Percentiles rank a stretch among this genome's conserved stretches.
phyloP scores from a whole-genome alignment of 2,329 filamentous ascomycete genomes.

The Aspergillus jensenii region DNA sequence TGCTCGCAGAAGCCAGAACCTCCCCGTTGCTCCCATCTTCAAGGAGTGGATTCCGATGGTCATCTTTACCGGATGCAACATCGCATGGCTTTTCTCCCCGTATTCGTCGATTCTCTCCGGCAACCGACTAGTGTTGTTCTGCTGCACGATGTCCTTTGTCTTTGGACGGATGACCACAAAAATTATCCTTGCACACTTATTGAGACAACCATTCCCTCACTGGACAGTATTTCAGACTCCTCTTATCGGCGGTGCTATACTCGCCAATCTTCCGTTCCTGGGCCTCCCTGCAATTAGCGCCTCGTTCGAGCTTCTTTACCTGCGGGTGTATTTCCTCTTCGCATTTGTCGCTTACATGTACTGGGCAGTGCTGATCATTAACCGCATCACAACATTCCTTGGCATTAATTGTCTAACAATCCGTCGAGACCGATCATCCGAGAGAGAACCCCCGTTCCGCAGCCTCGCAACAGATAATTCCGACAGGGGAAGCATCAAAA shows the following conservation, averaged over 20 bases:
- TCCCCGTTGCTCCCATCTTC: conserved; percentile 79
- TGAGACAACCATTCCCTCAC: conserved; percentile 90
- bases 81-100: conserved; percentile 85
- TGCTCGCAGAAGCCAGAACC: conserved; percentile 69
- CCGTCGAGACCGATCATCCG: conserved; percentile 36
- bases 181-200: conserved; percentile 95
- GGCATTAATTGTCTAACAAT: conserved; percentile 96
- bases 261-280: conserved; percentile 78
- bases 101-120: conserved; percentile 77
- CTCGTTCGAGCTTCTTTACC: conserved; percentile 71
- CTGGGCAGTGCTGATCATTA: conserved; percentile 90
- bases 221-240: conserved; percentile 92
- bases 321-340: conserved; percentile 81
- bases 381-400: conserved; percentile 85
- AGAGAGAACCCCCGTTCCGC: conserved; percentile 37
- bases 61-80: conserved; percentile 72
- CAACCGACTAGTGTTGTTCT: conserved; percentile 90
- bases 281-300: conserved; percentile 68
- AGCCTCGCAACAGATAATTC: conserved; percentile 30
- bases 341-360: conserved; percentile 82
- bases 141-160: conserved; percentile 91
- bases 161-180: conserved; percentile 98
- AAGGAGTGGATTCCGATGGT: conserved; percentile 91
- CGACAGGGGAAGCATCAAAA: conserved; percentile 18
- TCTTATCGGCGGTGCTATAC: conserved; percentile 77